A percentile compares a stretch with the other conserved stretches of the same genome.
Evolutionary conservation across 1,284 basidiomycete species (phyloP).

Genomic region (Ceratobasidium sp.): DNA sequence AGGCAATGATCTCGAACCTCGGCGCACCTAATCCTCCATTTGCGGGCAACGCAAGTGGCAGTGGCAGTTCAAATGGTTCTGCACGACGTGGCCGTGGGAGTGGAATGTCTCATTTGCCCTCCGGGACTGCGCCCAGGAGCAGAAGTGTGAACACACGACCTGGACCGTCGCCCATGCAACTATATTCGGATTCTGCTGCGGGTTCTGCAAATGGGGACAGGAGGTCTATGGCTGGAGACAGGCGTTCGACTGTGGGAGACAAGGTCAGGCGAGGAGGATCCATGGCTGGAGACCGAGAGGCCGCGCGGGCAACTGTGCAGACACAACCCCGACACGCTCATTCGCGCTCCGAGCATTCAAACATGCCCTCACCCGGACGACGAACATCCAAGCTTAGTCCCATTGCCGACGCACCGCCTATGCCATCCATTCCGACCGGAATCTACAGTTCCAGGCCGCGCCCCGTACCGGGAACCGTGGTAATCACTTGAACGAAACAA

Average conservation of each 20-base stretch:
- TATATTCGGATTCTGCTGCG: background rate
- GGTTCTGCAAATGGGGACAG: background rate
- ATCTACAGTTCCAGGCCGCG: conserved; percentile 13
- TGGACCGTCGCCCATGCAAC: conserved; percentile 18
- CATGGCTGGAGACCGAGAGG: background rate
- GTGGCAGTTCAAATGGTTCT: background rate
- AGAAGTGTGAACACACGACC: background rate
- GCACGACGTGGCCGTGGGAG: background rate
- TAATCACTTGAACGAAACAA: conserved; percentile 9
- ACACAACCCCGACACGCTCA: conserved; percentile 6
- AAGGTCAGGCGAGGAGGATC: background rate
- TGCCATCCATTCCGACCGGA: conserved; percentile 18
- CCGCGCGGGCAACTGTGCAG: background rate
- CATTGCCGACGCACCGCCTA: background rate
- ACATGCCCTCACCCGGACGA: background rate
- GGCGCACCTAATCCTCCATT: conserved; percentile 22
- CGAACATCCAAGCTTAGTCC: conserved; percentile 15
- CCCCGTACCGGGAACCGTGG: background rate
- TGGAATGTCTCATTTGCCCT: background rate
- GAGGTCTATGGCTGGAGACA: background rate
- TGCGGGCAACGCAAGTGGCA: conserved; percentile 13
- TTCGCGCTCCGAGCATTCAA: conserved; percentile 20
- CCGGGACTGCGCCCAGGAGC: background rate
- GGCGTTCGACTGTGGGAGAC: background rate
- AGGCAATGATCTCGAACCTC: conserved; percentile 2